Evolutionary conservation across 2,329 filamentous ascomycete species (phyloP).

Genomic region (Aspergillus puulaauensis): DNA sequence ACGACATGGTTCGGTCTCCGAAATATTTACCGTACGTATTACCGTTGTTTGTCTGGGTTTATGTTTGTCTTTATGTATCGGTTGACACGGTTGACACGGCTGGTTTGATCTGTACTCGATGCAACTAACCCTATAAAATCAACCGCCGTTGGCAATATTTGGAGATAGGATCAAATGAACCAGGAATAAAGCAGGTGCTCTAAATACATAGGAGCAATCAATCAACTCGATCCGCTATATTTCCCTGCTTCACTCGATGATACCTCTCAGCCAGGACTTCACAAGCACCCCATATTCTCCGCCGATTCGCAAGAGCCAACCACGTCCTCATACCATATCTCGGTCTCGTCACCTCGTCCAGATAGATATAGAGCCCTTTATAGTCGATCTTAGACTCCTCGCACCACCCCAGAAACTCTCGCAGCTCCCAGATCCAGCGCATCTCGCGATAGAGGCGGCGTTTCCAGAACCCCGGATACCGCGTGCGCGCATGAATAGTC

Average conservation of each 20-base stretch:
- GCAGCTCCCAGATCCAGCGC: conserved; percentile 1
- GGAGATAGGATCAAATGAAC: neutral
- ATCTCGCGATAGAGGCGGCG: neutral
- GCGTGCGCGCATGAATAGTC: neutral
- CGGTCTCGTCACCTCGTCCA: neutral
- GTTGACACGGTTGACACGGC: neutral
- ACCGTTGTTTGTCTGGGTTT: neutral
- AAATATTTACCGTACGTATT: neutral
- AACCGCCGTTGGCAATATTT: neutral
- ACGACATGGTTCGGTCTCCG: neutral
- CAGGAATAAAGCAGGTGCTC: too few species aligned
- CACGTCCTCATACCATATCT: neutral
- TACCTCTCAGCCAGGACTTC: neutral
- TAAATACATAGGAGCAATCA: neutral
- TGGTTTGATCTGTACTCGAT: neutral
- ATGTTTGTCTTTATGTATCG: too few species aligned
- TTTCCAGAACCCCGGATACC: neutral
- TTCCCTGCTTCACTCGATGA: neutral
- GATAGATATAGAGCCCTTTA: neutral
- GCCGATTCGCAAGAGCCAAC: neutral
- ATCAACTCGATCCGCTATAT: neutral
- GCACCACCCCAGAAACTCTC: neutral
- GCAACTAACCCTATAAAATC: too few species aligned
- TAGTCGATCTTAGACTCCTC: neutral
- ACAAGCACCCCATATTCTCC: neutral